phyloP scores from a whole-genome alignment of 257 asterid species.

The Nicotiana attenuata region DNA sequence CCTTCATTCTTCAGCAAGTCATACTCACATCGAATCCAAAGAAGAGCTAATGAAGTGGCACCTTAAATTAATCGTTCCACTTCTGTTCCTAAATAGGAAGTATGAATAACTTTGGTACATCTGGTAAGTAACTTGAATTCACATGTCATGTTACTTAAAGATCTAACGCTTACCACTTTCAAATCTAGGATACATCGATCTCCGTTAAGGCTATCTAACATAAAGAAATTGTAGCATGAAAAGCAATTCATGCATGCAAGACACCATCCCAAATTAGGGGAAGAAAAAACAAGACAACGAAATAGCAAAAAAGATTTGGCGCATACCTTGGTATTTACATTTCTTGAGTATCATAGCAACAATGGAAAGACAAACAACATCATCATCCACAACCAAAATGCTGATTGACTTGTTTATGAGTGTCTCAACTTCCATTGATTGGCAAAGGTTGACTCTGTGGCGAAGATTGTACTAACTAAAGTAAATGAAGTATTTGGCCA shows the following conservation, averaged over 20 bases:
- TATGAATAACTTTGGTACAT: not conserved
- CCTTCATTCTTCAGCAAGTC: not conserved
- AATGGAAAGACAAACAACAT: constrained; percentile 37
- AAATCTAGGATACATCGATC: not conserved
- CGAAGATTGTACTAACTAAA: not conserved
- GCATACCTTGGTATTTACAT: constrained; percentile 39
- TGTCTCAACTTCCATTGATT: not conserved
- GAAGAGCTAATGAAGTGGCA: not conserved
- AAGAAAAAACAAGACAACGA: not conserved
- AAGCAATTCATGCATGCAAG: not conserved
- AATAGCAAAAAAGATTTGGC: not conserved
- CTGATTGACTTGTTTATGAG: constrained; percentile 11
- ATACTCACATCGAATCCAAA: not conserved
- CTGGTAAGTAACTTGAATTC: not conserved
- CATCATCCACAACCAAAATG: constrained; percentile 55
- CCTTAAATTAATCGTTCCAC: not conserved
- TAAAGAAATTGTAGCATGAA: too few relatives aligned
- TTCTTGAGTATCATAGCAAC: constrained; percentile 47
- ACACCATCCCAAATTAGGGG: not conserved
- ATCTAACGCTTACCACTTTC: not conserved
- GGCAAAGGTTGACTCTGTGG: not conserved
- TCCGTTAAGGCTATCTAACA: too few relatives aligned
- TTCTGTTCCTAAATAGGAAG: not conserved
- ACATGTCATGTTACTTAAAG: not conserved
- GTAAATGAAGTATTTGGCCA: not conserved